Base-by-base conservation (phyloP, 1,284 basidiomycete species). In the Trametes polyzona region DNA sequence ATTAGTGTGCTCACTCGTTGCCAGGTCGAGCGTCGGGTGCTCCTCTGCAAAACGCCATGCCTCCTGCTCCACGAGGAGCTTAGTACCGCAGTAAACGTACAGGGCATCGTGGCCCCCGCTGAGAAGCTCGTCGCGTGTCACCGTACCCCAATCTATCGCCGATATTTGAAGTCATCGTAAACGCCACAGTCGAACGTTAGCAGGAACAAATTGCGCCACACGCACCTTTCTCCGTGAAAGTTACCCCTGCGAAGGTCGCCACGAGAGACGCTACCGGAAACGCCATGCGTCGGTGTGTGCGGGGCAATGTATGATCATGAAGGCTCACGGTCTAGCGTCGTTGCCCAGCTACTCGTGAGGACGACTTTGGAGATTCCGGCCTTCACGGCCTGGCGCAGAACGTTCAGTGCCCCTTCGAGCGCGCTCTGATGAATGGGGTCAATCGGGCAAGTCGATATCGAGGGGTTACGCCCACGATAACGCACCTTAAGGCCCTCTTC, bases 341-440 rank as follows among this genome's bases (percentile, higher is more conserved):
- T 40, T 7, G 51, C 42, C 40, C 32, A 47, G 29, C 63, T 69
- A 51, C 69, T 69, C 8, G 59, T 64, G 27, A 65, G 35, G 26
- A 63, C 63, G 35, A 70, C 64, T 26, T 67, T 67, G 32, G 59
- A 61, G n/a, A 73, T 63, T 1, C 70, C 69, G 7, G 65, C 65
- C 23, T 63, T 52, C 17, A 67, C 61, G 4, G 64, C 69, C 27
- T 70, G 67, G 6, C 64, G 64, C 1, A 72, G 37, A 23, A 72
- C 52, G 42, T 71, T 70, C n/a, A 69, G 48, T 5, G 63, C 69
- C 7, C 69, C 69, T 19, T 66, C 59, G 19, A 70, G 50, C 6
- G 68, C 67, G 24, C 46, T 48, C 36, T 39, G 33, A 3, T 17
- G 8, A 2, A 10, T 8, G 1, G 8, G 23, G 23, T 24, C 9